Evolutionary conservation across 73 alveolate genomes (phyloP), one percentile per base, ranked within the genome.

Genomic region (Paraurostyla sp.): DNA sequence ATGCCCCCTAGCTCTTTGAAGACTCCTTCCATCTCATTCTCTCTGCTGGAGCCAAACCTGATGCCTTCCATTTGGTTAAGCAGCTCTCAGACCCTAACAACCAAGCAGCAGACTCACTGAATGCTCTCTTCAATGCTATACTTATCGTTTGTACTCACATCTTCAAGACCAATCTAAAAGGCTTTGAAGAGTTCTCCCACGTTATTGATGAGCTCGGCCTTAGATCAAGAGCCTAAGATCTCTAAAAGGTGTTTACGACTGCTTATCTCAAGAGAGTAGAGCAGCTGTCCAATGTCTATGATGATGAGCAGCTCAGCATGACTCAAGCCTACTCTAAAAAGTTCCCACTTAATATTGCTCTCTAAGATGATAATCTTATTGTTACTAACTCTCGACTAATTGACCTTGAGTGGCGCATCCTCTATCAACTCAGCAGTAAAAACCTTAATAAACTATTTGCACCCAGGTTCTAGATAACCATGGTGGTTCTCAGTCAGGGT

Each of bases 371-470:
- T 23, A 71, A 45, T 23, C 25, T 85, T 15, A 40, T 35, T 20
- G 82, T 68, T 18, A 25, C 78, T 48, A 54, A 86, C 73, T 43
- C 85, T 9, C 27, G 84, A 62, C 69, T 86, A 16, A 76, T 86
- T 16, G 93, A 86, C 45, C 25, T 86, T 7, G 89, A 86, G 54
- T 86, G 93, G 93, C 52, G 71, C 0, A 36, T 86, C 16, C 43
- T 86, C 51, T 68, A 86, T 41, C 41, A 33, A n/a, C 33, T 86
- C 6, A 80, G 76, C 42, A 35, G 90, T 16, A 88, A 78, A 33
- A 59, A 88, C 45, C 80, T 88, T 42, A 88, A 88, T 59, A 88
- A 69, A 60, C 50, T 88, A 20, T 88, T 88, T 43, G 80, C 69
- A 15, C 90, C 90, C 27, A 32, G 84, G 29, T 73, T 76, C 51